Percentiles rank a stretch among this genome's conserved stretches.
Conservation (phyloP, 495 filamentous ascomycete species). For the Xylaria castorea region DNA sequence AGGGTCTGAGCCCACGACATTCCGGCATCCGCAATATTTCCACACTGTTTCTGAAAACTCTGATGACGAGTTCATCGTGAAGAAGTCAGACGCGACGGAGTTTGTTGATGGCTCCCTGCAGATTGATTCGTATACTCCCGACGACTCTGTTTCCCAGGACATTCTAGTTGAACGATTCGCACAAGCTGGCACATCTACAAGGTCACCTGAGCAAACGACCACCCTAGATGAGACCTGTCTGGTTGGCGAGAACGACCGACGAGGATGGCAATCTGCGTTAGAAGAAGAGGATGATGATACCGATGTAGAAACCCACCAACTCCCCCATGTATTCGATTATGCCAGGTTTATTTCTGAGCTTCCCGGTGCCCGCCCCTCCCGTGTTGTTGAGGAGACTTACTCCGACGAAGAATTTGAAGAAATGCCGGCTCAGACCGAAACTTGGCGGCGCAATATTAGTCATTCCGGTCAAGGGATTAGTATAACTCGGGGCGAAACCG, state of each 20-base stretch:
- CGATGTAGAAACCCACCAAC: neutral
- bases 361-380: neutral
- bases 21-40: neutral
- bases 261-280: neutral
- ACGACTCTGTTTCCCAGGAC: neutral
- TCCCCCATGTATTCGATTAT: slow-evolving; percentile 3
- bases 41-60: slow-evolving; percentile 11
- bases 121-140: neutral
- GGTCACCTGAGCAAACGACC: neutral
- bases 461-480: neutral
- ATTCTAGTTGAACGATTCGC: neutral
- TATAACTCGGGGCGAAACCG: neutral
- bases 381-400: neutral
- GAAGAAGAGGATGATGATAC: slow-evolving; percentile 8
- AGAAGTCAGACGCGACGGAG: neutral
- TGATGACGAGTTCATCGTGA: slow-evolving; percentile 1
- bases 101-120: neutral
- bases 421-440: neutral
- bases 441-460: neutral
- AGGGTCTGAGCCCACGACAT: neutral
- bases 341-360: neutral
- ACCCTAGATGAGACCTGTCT: neutral
- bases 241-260: neutral
- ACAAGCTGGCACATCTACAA: neutral
- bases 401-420: neutral